These are phyloP conservation scores for Diplodia corticola DNA, from an alignment of 2,329 filamentous ascomycete genomes.

Conservation along the genomic window DNA sequence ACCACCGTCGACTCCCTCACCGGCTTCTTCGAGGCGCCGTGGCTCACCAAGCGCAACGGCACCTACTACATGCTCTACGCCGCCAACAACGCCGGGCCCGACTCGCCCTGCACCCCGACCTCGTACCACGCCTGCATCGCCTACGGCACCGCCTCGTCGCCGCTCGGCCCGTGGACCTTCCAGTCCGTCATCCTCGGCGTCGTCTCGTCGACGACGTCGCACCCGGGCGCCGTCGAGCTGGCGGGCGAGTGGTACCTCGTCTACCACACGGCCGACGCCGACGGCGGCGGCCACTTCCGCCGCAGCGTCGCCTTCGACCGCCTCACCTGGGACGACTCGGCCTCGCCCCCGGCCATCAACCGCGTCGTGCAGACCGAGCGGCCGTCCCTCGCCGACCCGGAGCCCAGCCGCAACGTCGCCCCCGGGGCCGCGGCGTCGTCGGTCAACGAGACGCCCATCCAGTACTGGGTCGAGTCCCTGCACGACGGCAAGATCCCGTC, in stretches of 20 bases:
- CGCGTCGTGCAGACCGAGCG: slow-evolving; percentile 36
- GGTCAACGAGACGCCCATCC: slow-evolving; percentile 35
- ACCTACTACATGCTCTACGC: slow-evolving; percentile 47
- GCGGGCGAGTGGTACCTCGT: slow-evolving; percentile 36
- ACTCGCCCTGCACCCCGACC: slow-evolving; percentile 43
- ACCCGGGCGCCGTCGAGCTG: slow-evolving; percentile 38
- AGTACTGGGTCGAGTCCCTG: slow-evolving; percentile 42
- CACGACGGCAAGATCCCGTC: slow-evolving; percentile 37
- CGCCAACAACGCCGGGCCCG: slow-evolving; percentile 41
- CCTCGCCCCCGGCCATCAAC: slow-evolving; percentile 29
- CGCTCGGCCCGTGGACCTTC: slow-evolving; percentile 43
- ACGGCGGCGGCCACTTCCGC: slow-evolving; percentile 39
- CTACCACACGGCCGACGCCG: slow-evolving; percentile 42
- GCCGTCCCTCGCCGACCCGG: slow-evolving; percentile 22
- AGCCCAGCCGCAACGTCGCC: slow-evolving; percentile 39
- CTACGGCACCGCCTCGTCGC: slow-evolving; percentile 39
- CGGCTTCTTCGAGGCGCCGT: slow-evolving; percentile 44
- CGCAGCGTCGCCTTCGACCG: slow-evolving; percentile 40
- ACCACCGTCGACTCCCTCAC: slow-evolving; percentile 32
- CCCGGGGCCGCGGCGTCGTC: slow-evolving; percentile 29
- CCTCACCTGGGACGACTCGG: slow-evolving; percentile 37
- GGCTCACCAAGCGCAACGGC: slow-evolving; percentile 39
- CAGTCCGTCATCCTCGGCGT: slow-evolving; percentile 38
- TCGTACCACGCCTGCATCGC: slow-evolving; percentile 44
- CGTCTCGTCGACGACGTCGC: slow-evolving; percentile 42